These are phyloP conservation scores for Stropharia rugosoannulata DNA, from an alignment of 768 basidiomycete species.

Conservation along the genomic window DNA sequence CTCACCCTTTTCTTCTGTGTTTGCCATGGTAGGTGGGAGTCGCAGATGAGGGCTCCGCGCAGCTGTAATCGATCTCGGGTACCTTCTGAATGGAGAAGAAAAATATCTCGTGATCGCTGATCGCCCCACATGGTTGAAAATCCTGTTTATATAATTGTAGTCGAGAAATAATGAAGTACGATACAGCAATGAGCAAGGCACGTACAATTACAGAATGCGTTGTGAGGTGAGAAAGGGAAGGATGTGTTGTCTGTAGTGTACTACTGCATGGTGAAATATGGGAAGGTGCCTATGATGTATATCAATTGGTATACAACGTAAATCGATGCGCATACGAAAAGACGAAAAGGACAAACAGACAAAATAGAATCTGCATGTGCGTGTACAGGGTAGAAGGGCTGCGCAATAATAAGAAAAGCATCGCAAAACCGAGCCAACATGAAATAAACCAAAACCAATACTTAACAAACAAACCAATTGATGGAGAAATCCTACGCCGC, in stretches of 20 bases:
- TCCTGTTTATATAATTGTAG: neutral
- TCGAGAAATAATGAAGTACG: neutral
- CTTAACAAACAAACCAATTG: neutral
- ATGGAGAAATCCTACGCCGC: neutral
- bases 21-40: neutral
- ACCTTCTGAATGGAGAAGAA: neutral
- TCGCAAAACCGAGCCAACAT: neutral
- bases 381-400: too few species aligned
- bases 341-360: neutral
- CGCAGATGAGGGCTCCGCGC: neutral
- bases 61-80: neutral
- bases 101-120: neutral
- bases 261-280: neutral
- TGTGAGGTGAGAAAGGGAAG: neutral
- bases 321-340: neutral
- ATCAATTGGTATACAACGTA: slow-evolving; percentile 10
- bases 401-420: too few species aligned
- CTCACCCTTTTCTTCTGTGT: slow-evolving; percentile 20
- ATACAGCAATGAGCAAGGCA: neutral
- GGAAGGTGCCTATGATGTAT: neutral
- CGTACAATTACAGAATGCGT: slow-evolving; percentile 6
- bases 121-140: neutral
- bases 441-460: neutral
- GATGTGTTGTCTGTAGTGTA: neutral
- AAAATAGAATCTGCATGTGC: too few species aligned